These are phyloP conservation scores for Lactifluus piperatus DNA, from an alignment of 768 basidiomycete species.

Conservation along the genomic window DNA sequence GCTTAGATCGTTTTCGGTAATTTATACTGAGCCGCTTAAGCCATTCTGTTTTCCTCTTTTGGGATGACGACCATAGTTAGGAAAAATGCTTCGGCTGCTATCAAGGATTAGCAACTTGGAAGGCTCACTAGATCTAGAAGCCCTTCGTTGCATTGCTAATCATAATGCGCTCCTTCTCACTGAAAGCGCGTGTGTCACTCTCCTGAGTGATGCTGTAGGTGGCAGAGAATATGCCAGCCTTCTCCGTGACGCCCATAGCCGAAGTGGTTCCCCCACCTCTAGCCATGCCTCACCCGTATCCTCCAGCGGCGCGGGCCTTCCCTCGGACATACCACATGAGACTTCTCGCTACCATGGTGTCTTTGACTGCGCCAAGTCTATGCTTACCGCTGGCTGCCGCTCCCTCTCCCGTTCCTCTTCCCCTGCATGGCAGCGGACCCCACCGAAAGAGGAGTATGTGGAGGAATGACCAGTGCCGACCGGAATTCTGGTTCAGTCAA, in stretches of 20 bases:
- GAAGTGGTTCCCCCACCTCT: slow-evolving; percentile 28
- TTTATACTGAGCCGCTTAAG: too few relatives aligned
- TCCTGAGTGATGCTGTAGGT: slow-evolving; percentile 48
- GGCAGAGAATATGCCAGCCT: slow-evolving; percentile 50
- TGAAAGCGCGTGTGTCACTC: slow-evolving; percentile 49
- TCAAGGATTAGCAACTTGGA: slow-evolving; percentile 45
- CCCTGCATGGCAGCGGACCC: slow-evolving; percentile 36
- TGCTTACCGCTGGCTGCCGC: slow-evolving; percentile 43
- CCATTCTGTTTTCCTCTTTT: too few relatives aligned
- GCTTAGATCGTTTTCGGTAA: too few relatives aligned
- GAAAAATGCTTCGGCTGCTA: too few relatives aligned
- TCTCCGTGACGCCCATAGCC: slow-evolving; percentile 38
- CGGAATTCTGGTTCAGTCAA: too few relatives aligned
- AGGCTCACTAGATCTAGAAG: slow-evolving; percentile 58
- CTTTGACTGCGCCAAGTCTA: slow-evolving; percentile 53
- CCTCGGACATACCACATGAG: slow-evolving; percentile 18
- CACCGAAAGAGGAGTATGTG: too few relatives aligned
- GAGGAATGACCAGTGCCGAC: too few relatives aligned
- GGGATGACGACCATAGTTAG: too few relatives aligned
- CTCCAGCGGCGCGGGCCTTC: slow-evolving; percentile 12
- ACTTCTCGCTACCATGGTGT: slow-evolving; percentile 23
- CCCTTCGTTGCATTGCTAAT: slow-evolving; percentile 71
- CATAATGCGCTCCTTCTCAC: slow-evolving; percentile 67
- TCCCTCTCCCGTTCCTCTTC: slow-evolving; percentile 29
- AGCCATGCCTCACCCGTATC: slow-evolving; percentile 26